Conservation (phyloP, 2,329 filamentous ascomycete genomes). For the Hirsutella minnesotensis region DNA sequence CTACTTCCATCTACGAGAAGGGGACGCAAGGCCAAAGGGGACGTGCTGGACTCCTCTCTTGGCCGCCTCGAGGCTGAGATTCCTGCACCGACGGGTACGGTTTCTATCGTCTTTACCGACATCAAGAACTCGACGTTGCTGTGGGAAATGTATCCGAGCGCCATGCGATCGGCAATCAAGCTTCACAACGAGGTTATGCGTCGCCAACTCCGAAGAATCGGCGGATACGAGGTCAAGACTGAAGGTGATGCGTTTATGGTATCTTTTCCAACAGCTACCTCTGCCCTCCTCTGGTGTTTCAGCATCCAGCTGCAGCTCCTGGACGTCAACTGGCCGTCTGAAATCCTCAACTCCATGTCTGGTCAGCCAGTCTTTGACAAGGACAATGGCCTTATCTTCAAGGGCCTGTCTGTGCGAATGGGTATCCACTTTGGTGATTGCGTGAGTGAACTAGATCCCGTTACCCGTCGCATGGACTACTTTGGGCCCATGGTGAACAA, state of each 20-base stretch:
- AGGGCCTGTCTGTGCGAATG: conserved; percentile 91
- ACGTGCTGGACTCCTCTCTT: conserved; percentile 74
- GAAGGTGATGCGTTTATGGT: conserved; percentile 99
- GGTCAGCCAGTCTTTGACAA: conserved; percentile 75
- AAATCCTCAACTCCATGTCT: conserved; percentile 77
- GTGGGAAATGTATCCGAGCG: conserved; percentile 90
- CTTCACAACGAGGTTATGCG: conserved; percentile 97
- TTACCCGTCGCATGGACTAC: conserved; percentile 97
- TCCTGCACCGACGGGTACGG: conserved; percentile 77
- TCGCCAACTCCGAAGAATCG: conserved; percentile 81
- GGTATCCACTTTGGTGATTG: conserved; percentile 92
- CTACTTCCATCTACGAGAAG: conserved; percentile 53
- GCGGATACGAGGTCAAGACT: conserved; percentile 97
- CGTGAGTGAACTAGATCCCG: conserved; percentile 89
- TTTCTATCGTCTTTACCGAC: conserved; percentile 94
- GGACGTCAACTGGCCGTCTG: conserved; percentile 83
- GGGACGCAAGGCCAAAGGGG: conserved; percentile 49
- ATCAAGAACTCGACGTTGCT: conserved; percentile 96
- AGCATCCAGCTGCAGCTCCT: conserved; percentile 81
- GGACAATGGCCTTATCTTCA: conserved; percentile 83
- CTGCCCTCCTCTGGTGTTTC: conserved; percentile 91
- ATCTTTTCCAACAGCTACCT: conserved; percentile 91
- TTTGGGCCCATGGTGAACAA: conserved; percentile 99
- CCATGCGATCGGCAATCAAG: conserved; percentile 94
- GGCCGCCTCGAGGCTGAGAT: conserved; percentile 83